Evolutionary conservation across 768 basidiomycete genomes (phyloP).

Genomic region (Pleurotus citrinopileatus): DNA sequence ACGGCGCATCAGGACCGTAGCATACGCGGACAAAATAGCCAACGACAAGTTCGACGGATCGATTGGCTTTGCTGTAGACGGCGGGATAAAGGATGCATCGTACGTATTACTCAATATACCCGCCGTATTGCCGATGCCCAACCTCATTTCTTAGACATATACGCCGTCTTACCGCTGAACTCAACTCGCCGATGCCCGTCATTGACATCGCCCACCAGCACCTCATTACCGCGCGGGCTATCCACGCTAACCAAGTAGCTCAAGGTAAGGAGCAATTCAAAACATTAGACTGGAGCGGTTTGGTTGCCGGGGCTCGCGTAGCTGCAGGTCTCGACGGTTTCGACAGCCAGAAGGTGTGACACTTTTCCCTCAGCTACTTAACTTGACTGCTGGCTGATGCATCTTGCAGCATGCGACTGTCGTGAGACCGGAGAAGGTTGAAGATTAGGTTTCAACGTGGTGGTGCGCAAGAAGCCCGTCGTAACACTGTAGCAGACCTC

Average conservation of each 20-base stretch:
- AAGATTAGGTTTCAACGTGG: neutral
- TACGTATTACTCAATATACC: constrained; percentile 25
- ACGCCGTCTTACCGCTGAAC: constrained; percentile 61
- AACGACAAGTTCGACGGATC: constrained; percentile 73
- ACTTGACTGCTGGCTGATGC: neutral
- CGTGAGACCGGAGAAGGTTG: constrained; percentile 5
- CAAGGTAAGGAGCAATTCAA: constrained; percentile 54
- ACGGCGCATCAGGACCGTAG: constrained; percentile 38
- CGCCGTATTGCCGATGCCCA: neutral
- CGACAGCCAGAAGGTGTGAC: constrained; percentile 31
- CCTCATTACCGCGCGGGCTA: constrained; percentile 73
- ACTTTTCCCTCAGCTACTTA: neutral
- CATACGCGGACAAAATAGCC: constrained; percentile 67
- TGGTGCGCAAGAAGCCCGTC: neutral
- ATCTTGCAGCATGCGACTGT: constrained; percentile 1
- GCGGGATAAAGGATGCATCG: constrained; percentile 86
- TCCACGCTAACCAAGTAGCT: constrained; percentile 48
- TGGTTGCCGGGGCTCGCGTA: constrained; percentile 75
- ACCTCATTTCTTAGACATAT: constrained; percentile 47
- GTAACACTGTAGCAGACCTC: no score
- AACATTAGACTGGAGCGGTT: constrained; percentile 77
- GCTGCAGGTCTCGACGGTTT: constrained; percentile 63
- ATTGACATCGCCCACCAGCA: constrained; percentile 75
- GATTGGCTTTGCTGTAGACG: constrained; percentile 75
- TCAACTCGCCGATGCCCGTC: constrained; percentile 68